A percentile compares a stretch with the other conserved stretches of the same genome.
phyloP scores from a whole-genome alignment of 1,284 basidiomycete species.

The Papiliotrema terrestris region DNA sequence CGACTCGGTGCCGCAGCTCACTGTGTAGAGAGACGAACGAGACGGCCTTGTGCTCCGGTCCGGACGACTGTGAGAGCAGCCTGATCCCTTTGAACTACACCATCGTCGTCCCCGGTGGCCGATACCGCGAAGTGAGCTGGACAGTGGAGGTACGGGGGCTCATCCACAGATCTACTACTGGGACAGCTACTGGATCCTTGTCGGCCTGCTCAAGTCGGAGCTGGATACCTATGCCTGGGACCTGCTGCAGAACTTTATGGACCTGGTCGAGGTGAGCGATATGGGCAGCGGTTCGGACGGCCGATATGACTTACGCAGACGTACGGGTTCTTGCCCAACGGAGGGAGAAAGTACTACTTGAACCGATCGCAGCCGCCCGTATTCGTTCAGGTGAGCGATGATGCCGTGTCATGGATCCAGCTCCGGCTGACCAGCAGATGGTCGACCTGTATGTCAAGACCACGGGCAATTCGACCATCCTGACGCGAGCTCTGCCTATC shows the following conservation, averaged over 20 bases:
- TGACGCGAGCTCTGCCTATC: conserved; percentile 62
- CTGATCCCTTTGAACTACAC: conserved; percentile 86
- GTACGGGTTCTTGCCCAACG: conserved; percentile 85
- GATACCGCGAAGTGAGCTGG: conserved; percentile 57
- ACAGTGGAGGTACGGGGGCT: background rate
- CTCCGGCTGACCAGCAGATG: conserved; percentile 53
- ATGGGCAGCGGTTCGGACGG: background rate
- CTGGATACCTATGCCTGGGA: conserved; percentile 69
- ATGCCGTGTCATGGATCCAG: background rate
- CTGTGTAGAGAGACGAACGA: conserved; percentile 58
- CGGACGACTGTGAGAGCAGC: conserved; percentile 67
- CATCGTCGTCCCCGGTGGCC: conserved; percentile 80
- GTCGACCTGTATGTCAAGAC: conserved; percentile 60
- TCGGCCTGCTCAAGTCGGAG: conserved; percentile 75
- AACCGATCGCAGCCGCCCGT: conserved; percentile 86
- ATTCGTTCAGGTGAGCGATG: conserved; percentile 64
- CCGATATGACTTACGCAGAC: conserved; percentile 11
- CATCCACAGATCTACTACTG: conserved; percentile 29
- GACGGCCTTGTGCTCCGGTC: conserved; percentile 60
- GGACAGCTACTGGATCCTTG: conserved; percentile 70
- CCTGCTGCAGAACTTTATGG: conserved; percentile 88
- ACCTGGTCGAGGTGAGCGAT: conserved; percentile 64
- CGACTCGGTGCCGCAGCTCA: background rate
- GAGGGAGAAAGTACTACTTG: conserved; percentile 63
- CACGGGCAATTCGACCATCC: conserved; percentile 61